Base-by-base conservation (phyloP, 2,329 filamentous ascomycete species). In the Graphilbum ipis-grandicollis region DNA sequence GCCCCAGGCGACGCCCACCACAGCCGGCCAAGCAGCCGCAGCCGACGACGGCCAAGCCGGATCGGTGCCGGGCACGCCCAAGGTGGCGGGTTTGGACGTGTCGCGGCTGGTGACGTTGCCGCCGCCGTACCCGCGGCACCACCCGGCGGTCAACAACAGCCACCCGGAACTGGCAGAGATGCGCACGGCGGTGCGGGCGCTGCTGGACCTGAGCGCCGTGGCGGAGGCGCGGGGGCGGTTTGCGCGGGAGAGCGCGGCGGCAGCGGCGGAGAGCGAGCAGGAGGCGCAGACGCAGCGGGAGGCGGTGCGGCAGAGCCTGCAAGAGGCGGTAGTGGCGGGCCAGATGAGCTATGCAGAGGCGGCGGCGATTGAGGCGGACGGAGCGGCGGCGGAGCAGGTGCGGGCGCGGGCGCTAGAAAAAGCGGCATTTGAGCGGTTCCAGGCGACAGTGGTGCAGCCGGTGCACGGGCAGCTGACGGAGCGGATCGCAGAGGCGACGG, bases 101-200 rank as follows among this genome's bases (percentile, higher is more conserved):
- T 96, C 90, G 4, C 71, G 90, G 21, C 71, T 98, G 2, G 80
- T 98, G 5, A 94, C 90, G 0, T 65, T 98, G 22, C 90, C 90
- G 9, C 90, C 90, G 2, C 82, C 90, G 2, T 96, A 93, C 53
- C 90, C 90, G 2, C 77, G 88, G 8, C 88, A 96, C 50, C 80
- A 96, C 48, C 90, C 90, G 9, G 90, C 90, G 1, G 82, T 96
- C 14, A 94, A 93, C 54, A 98, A 96, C 50, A 92, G 74, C 47
- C 90, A 98, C 50, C 90, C 90, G 0, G 79, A 92, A 44, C 67
- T 98, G n/a, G 69, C 78, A 0, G 67, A 74, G 2, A 86, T 82
- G 33, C 75, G 90, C 35, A 74, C 66, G 3, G 68, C 75, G 0
- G 79, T 94, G 17, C 73, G 85, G 13, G 65, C 68, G 2, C 59